Percentiles rank a stretch among this genome's conserved stretches.
Conservation (phyloP, 177 flowering plant genomes). For the Telopea speciosissima region DNA sequence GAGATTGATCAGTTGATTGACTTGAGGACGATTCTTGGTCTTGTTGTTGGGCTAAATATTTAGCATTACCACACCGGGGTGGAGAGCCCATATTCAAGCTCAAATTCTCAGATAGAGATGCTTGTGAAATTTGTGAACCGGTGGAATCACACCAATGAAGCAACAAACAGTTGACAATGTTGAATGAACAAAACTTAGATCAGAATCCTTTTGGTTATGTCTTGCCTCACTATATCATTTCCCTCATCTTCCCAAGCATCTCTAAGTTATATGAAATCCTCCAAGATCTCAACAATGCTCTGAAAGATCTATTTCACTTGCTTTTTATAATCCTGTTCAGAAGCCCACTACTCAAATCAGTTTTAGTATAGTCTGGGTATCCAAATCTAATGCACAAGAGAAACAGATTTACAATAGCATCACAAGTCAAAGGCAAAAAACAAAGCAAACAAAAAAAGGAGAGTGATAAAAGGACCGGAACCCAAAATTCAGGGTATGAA, state of each 20-base stretch:
- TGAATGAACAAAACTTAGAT: constrained; percentile 20
- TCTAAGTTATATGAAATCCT: constrained; percentile 5
- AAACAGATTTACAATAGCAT: neutral
- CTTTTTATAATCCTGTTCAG: neutral
- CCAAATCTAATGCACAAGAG: neutral
- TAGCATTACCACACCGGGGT: constrained; percentile 25
- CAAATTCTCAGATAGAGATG: constrained; percentile 21
- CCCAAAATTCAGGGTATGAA: neutral
- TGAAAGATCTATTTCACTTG: neutral
- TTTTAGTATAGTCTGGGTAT: constrained; percentile 10
- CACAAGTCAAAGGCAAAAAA: neutral
- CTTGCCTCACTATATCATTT: constrained; percentile 16
- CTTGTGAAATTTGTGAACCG: constrained; percentile 24
- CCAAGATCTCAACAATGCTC: neutral
- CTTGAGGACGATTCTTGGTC: constrained; percentile 51
- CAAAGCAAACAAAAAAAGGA: too few relatives aligned
- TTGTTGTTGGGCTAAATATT: constrained; percentile 35
- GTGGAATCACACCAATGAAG: constrained; percentile 30
- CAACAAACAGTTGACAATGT: constrained; percentile 22
- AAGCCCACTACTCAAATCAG: constrained; percentile 1
- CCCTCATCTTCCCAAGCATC: neutral
- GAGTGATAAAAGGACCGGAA: too few relatives aligned
- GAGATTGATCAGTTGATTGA: constrained; percentile 53
- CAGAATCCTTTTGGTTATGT: constrained; percentile 20
- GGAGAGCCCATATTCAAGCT: constrained; percentile 41